A percentile compares a stretch with the other conserved stretches of the same genome.
phyloP scores from a whole-genome alignment of 108 stramenopile species.

The Fragilaria radians region DNA sequence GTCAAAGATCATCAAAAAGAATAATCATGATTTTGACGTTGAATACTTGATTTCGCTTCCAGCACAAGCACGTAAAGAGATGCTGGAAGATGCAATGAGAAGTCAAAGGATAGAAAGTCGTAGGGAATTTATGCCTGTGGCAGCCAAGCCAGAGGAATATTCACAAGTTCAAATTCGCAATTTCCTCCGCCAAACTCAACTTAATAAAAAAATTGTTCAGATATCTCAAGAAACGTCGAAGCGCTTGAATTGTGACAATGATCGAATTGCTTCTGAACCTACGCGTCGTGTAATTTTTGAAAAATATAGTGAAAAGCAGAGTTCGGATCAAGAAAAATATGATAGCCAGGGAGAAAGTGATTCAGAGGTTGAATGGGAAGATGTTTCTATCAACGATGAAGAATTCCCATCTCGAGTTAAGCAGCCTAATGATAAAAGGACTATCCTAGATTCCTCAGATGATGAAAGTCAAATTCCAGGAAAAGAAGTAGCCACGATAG shows the following conservation, averaged over 20 bases:
- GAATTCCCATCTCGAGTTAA: too few species aligned
- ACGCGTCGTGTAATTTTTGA: conserved; percentile 30
- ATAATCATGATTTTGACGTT: conserved; percentile 23
- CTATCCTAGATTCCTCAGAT: background rate
- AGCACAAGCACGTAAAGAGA: conserved; percentile 55
- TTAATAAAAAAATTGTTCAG: conserved; percentile 49
- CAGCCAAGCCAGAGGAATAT: conserved; percentile 80
- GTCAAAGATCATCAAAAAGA: background rate
- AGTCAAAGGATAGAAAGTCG: conserved; percentile 80
- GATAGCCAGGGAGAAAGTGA: background rate
- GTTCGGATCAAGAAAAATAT: background rate
- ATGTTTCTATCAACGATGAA: conserved; percentile 8
- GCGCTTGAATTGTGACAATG: background rate
- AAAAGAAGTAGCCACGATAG: too few species aligned
- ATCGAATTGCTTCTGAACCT: conserved; percentile 33
- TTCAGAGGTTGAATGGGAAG: conserved; percentile 13
- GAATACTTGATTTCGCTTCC: conserved; percentile 72
- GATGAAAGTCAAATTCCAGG: conserved; percentile 9
- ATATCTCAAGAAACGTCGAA: conserved; percentile 29
- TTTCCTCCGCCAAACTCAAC: conserved; percentile 67
- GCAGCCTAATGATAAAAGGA: conserved; percentile 1
- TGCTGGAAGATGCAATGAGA: conserved; percentile 65
- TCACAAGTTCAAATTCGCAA: conserved; percentile 85
- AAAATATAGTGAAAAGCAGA: conserved; percentile 1
- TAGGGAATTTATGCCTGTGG: conserved; percentile 87